phyloP scores from a whole-genome alignment of 1,284 basidiomycete genomes.

The Papiliotrema terrestris region DNA sequence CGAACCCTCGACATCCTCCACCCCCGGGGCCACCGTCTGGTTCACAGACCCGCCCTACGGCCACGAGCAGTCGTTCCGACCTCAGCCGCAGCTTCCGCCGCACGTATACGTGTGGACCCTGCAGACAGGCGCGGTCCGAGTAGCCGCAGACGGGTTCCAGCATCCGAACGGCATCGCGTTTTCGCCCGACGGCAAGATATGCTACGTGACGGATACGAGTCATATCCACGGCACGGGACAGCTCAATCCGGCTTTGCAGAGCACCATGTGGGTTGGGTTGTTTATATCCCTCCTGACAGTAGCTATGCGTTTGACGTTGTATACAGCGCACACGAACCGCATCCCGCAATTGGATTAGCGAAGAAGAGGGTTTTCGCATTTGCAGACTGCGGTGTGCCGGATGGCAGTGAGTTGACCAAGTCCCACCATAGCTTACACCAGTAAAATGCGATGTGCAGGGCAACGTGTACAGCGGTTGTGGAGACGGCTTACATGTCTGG shows the following conservation, averaged over 20 bases:
- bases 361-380: conserved; percentile 36
- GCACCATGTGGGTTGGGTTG: conserved; percentile 24
- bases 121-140: conserved; percentile 59
- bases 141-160: conserved; percentile 64
- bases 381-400: conserved; percentile 27
- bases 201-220: conserved; percentile 31
- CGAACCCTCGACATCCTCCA: conserved; percentile 34
- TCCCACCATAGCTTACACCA: neutral
- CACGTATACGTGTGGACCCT: conserved; percentile 71
- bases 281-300: conserved; percentile 1
- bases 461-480: conserved; percentile 28
- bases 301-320: conserved; percentile 35
- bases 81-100: conserved; percentile 56
- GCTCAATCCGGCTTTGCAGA: conserved; percentile 13
- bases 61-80: conserved; percentile 29
- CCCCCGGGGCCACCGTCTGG: conserved; percentile 19
- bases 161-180: conserved; percentile 39
- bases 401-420: conserved; percentile 20
- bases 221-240: conserved; percentile 20
- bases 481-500: conserved; percentile 28
- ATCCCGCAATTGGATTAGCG: conserved; percentile 5
- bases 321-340: too few relatives aligned
- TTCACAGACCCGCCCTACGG: conserved; percentile 43
- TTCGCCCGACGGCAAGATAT: conserved; percentile 7
- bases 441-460: conserved; percentile 23